phyloP scores from a whole-genome alignment of 2,329 filamentous ascomycete genomes.

The Penicillium concentricum region DNA sequence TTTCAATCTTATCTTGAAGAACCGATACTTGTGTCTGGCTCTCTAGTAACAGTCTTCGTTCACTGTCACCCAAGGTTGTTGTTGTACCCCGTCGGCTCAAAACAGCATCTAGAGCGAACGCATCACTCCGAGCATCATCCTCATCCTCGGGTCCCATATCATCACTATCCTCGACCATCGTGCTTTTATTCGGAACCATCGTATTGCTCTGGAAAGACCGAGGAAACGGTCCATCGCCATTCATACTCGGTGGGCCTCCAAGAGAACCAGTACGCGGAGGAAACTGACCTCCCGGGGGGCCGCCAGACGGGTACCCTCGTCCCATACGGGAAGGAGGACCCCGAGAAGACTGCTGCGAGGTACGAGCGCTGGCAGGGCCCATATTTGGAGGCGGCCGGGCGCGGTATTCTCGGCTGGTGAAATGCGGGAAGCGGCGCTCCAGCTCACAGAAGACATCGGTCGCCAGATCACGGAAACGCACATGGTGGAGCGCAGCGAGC shows the following conservation, averaged over 20 bases:
- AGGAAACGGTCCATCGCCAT: slow-evolving; percentile 70
- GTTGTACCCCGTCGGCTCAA: slow-evolving; percentile 50
- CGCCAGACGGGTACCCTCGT: slow-evolving; percentile 39
- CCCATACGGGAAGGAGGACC: slow-evolving; percentile 36
- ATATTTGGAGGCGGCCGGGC: slow-evolving; percentile 62
- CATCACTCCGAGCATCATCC: slow-evolving; percentile 60
- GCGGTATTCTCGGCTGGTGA: slow-evolving; percentile 67
- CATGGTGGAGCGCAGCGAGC: slow-evolving; percentile 80
- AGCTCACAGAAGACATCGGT: slow-evolving; percentile 96
- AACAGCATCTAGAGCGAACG: slow-evolving; percentile 60
- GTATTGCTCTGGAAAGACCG: slow-evolving; percentile 95
- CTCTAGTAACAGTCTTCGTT: slow-evolving; percentile 73
- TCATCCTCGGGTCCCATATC: slow-evolving; percentile 59
- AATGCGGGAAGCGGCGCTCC: slow-evolving; percentile 83
- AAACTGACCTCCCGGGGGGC: slow-evolving; percentile 37
- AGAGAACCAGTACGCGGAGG: slow-evolving; percentile 44
- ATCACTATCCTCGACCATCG: slow-evolving; percentile 94
- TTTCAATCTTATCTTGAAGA: slow-evolving; percentile 70
- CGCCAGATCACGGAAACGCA: slow-evolving; percentile 85
- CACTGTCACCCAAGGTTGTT: slow-evolving; percentile 54
- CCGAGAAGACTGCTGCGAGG: slow-evolving; percentile 45
- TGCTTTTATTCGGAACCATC: slow-evolving; percentile 96
- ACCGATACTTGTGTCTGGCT: slow-evolving; percentile 75
- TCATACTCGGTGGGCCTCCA: slow-evolving; percentile 48
- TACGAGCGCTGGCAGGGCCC: slow-evolving; percentile 33